phyloP scores from a whole-genome alignment of 108 stramenopile genomes.

The Nannochloropsis salina region DNA sequence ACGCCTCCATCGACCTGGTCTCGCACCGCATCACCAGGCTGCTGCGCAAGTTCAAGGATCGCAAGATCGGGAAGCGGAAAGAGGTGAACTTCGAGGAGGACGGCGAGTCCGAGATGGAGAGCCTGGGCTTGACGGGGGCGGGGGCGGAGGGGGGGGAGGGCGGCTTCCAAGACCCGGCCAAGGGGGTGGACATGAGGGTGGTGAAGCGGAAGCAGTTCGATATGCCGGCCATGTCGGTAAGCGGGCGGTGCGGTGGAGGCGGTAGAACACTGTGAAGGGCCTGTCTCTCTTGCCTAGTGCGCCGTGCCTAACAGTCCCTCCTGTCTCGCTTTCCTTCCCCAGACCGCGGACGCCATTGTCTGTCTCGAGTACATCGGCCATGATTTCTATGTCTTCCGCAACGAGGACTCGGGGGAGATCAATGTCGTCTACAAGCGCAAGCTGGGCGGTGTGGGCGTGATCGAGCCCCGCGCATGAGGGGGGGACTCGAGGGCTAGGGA shows the following conservation, averaged over 20 bases:
- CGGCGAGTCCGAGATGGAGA: background rate
- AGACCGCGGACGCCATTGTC: conserved; percentile 42
- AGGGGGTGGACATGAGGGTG: conserved; percentile 31
- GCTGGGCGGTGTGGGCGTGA: conserved; percentile 46
- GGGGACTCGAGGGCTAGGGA: background rate
- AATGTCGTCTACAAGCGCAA: conserved; percentile 56
- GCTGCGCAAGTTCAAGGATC: conserved; percentile 52
- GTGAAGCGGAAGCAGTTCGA: conserved; percentile 51
- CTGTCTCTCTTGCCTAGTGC: no score
- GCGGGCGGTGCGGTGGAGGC: background rate
- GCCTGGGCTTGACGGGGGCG: background rate
- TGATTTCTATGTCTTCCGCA: conserved; percentile 54
- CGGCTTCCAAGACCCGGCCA: conserved; percentile 29
- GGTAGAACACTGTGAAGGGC: background rate
- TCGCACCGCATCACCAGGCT: conserved; percentile 44
- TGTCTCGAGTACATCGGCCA: conserved; percentile 51
- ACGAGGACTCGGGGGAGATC: conserved; percentile 48
- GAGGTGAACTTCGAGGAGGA: conserved; percentile 9
- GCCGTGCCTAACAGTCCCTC: background rate
- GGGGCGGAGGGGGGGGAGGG: background rate
- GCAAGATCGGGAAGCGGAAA: conserved; percentile 28
- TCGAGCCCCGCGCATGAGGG: conserved; percentile 32
- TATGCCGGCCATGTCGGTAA: conserved; percentile 45
- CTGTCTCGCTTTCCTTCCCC: background rate
- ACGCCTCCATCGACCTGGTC: conserved; percentile 51